phyloP scores from a whole-genome alignment of 768 basidiomycete species.

The Rickenella mellea region DNA sequence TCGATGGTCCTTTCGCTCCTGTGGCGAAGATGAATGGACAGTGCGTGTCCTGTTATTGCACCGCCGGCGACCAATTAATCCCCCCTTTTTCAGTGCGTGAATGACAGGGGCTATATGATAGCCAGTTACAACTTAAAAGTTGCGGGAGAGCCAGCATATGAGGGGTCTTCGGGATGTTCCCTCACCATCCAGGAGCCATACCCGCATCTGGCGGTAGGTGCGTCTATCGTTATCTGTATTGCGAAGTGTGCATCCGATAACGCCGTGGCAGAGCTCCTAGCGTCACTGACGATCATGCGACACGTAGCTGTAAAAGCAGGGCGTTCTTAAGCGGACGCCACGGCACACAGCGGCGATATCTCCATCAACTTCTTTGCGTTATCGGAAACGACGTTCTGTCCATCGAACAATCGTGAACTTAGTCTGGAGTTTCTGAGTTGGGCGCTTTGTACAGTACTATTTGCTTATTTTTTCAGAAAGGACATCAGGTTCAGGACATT shows the following conservation, averaged over 20 bases:
- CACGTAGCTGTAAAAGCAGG: constrained; percentile 47
- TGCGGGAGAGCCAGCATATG: constrained; percentile 44
- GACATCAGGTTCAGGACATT: no score
- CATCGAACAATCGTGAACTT: no score
- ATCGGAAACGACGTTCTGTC: no score
- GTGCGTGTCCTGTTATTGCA: constrained; percentile 26
- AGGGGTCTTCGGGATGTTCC: constrained; percentile 48
- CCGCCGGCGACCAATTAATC: neutral
- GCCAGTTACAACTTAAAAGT: constrained; percentile 53
- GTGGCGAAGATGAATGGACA: constrained; percentile 52
- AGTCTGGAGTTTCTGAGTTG: no score
- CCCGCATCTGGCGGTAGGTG: constrained; percentile 46
- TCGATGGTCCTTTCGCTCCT: constrained; percentile 43
- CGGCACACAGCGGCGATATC: no score
- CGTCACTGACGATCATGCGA: constrained; percentile 54
- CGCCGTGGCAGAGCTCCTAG: constrained; percentile 41
- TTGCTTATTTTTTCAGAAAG: no score
- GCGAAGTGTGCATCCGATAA: neutral
- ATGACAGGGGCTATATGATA: constrained; percentile 38
- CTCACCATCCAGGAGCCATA: constrained; percentile 56
- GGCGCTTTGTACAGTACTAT: no score
- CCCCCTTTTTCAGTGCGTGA: constrained; percentile 37
- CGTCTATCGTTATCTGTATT: constrained; percentile 14
- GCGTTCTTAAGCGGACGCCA: no score
- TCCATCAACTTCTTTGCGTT: no score